Evolutionary conservation across 2,329 filamentous ascomycete species (phyloP).

Genomic region (Verticillium nubilum): DNA sequence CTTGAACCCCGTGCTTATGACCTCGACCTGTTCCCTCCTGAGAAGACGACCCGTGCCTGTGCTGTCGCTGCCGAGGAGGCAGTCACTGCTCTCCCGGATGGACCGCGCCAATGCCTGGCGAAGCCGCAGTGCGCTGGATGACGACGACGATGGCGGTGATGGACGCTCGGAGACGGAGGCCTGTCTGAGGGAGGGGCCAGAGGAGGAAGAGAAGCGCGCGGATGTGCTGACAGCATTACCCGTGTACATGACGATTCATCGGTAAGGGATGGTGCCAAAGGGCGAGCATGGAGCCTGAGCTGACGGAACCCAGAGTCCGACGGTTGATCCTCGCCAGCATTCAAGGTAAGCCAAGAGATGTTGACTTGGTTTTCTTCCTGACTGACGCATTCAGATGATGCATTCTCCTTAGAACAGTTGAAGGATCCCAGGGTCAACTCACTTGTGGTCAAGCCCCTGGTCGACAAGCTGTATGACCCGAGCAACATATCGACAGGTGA

Average conservation of each 20-base stretch:
- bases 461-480: conserved; percentile 76
- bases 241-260: not conserved
- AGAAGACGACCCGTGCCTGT: not conserved
- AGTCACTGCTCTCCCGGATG: not conserved
- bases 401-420: conserved; percentile 58
- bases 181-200: not conserved
- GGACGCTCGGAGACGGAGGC: not conserved
- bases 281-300: not conserved
- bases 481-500: conserved; percentile 68
- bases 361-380: too few species aligned
- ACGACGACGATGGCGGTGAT: not conserved
- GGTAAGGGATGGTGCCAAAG: not conserved
- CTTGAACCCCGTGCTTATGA: not conserved
- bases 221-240: not conserved
- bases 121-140: not conserved
- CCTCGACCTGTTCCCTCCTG: not conserved
- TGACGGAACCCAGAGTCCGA: not conserved
- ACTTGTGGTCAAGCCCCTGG: conserved; percentile 70
- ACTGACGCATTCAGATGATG: not conserved
- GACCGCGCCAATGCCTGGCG: not conserved
- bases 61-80: not conserved
- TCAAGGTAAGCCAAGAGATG: not conserved
- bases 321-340: not conserved
- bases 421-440: conserved; percentile 78
- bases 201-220: not conserved